Base-by-base conservation (phyloP, 768 basidiomycete species). In the Naganishia vishniacii region DNA sequence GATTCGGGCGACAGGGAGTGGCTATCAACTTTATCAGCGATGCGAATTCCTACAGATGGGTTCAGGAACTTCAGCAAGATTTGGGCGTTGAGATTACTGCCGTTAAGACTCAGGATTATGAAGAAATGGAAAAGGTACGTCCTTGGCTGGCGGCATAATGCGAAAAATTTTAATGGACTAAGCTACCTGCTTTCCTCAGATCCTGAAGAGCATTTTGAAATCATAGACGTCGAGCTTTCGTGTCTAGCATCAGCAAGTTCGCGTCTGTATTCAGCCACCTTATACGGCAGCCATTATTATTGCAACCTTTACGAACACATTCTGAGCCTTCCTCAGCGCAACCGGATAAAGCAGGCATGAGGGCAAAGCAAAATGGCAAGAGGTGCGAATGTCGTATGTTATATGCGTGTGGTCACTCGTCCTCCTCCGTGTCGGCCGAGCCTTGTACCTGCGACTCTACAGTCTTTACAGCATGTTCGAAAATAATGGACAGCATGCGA, bases 11-110 rank as follows among this genome's bases (percentile, higher is more conserved):
- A 47, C 91, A 90, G 77, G 95, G 95, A 4, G 89, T 97, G 59
- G 92, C 92, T 34, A 89, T 99, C 74, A 95, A 95, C 77, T 98
- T 99, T 73, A 93, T 97, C 15, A 91, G 97, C 76, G 87, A 98
- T 80, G 81, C 85, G 74, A 81, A 81, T 76, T 91, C 92, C 6
- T 92, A 88, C 86, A 63, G 82, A 71, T 88, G 94, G 75, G 94
- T 98, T 86, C 83, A 93, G 70, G 81, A 83, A 72, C 95, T 99
- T 65, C 88, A 93, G 79, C 82, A 86, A 70, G 83, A 82, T 0
- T 83, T 91, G 2, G 85, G 86, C 15, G 85, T 83, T 77, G 82
- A 83, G 71, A 97, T 98, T 65, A 84, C 85, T 68, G 82, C 87
- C 49, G 89, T 98, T 70, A 86, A 89, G 76, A 95, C 93, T 1